Conservation (phyloP, 2,329 filamentous ascomycete species). For the Sclerotinia glacialis region DNA sequence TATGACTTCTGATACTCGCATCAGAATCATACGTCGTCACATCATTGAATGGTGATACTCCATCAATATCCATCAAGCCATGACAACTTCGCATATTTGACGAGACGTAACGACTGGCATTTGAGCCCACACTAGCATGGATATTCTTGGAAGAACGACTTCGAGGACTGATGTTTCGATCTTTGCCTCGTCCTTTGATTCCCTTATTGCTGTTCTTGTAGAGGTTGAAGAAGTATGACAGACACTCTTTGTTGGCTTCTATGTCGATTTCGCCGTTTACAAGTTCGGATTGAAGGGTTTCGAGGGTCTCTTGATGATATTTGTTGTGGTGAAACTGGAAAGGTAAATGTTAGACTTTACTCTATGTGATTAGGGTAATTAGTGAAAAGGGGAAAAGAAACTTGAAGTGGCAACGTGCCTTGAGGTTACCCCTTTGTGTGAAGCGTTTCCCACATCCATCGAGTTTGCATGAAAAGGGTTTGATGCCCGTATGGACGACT, state of each 20-base stretch:
- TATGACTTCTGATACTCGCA: slow-evolving; percentile 27
- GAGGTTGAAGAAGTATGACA: slow-evolving; percentile 79
- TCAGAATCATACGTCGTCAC: slow-evolving; percentile 14
- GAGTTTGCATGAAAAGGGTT: slow-evolving; percentile 55
- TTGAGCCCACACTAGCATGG: neutral
- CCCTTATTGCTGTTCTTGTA: slow-evolving; percentile 99
- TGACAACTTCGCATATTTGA: slow-evolving; percentile 24
- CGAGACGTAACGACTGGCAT: slow-evolving; percentile 8
- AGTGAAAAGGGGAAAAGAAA: neutral
- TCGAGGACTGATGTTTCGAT: slow-evolving; percentile 57
- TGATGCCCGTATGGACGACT: slow-evolving; percentile 26
- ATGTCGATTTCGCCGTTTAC: slow-evolving; percentile 61
- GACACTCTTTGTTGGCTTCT: slow-evolving; percentile 69
- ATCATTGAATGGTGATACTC: neutral
- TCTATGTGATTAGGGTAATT: neutral
- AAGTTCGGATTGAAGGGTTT: slow-evolving; percentile 64
- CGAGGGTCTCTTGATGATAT: slow-evolving; percentile 76
- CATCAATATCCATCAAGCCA: slow-evolving; percentile 26
- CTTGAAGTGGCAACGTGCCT: slow-evolving; percentile 50
- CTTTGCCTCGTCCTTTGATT: slow-evolving; percentile 92
- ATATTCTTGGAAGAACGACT: neutral
- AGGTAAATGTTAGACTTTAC: neutral
- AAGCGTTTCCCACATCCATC: slow-evolving; percentile 75
- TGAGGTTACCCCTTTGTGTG: slow-evolving; percentile 86
- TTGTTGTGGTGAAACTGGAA: slow-evolving; percentile 44